Base-by-base conservation (phyloP, 495 filamentous ascomycete genomes). In the Apodospora peruviana region DNA sequence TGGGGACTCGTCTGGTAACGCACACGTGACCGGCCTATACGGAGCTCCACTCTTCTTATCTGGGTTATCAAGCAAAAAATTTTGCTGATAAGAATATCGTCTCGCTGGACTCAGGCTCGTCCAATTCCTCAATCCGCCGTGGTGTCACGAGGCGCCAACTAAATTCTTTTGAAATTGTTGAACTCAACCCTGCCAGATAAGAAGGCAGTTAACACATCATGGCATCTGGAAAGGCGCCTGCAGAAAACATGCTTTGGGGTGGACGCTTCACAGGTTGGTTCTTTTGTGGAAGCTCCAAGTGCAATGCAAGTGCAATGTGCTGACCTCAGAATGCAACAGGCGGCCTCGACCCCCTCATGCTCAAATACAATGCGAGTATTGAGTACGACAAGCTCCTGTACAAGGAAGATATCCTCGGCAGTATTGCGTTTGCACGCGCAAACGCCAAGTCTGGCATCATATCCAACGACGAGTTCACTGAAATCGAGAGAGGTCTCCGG, bases 271-370 rank as follows among this genome's bases (percentile, higher is more conserved):
- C 85, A 34, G 78, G 85, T 87, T 48, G 11, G 59, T 19, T 17
- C 25, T 22, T 16, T 18, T 7, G 39, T 5, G 10, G 8, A 5
- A 24, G 9, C 27, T 3, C 17, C 41, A 44, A 46, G 29, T 16
- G 10, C 34, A 16, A 25, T 43, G 5, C 25, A 19, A 37, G 10
- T 14, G 8, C n/a, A 12, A 46, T 20, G 14, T 11, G 41, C 43
- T 23, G 23, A 19, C 25, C 43, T 14, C 14, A 3, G 40, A 12
- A 3, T 36, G 17, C 21, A 24, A 19, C 44, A 79, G 86, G 88
- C 73, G 81, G 84, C 58, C 82, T 93, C 54, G 88, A 95, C 71
- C 87, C 89, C 39, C 74, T 95, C 40, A 95, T 96, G 89, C 81
- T 84, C 42, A 72, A 83, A 53, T 95, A 94, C 76, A 95, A 96